Percentiles rank a stretch among this genome's conserved stretches.
Evolutionary conservation across 2,329 filamentous ascomycete genomes (phyloP).

Genomic region (Pestalotiopsis sp.): DNA sequence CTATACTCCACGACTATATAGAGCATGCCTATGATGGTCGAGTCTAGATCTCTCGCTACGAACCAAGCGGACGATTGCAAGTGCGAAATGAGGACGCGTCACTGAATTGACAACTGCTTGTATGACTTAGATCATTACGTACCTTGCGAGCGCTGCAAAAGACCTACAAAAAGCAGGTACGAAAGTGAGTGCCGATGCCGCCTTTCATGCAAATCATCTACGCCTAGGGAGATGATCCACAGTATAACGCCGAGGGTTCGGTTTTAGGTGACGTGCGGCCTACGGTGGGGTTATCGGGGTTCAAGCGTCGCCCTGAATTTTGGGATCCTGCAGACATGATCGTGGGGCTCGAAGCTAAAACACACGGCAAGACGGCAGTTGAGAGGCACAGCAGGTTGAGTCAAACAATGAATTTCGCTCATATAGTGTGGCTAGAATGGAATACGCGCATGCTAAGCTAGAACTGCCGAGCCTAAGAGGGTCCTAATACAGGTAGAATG

Average conservation of each 20-base stretch:
- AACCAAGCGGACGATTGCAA: not conserved
- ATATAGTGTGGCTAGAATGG: too few species aligned
- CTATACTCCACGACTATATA: not conserved
- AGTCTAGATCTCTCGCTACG: not conserved
- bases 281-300: too few species aligned
- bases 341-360: too few species aligned
- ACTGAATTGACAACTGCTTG: not conserved
- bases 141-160: not conserved
- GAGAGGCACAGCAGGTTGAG: too few species aligned
- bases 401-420: too few species aligned
- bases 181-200: not conserved
- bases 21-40: not conserved
- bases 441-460: too few species aligned
- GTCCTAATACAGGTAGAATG: conserved; percentile 18
- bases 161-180: not conserved
- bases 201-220: not conserved
- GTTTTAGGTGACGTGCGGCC: not conserved
- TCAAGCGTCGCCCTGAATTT: too few species aligned
- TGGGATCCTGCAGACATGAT: too few species aligned
- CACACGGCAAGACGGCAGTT: too few species aligned
- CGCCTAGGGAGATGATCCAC: not conserved
- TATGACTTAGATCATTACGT: not conserved
- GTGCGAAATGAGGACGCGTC: not conserved
- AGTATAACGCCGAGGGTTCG: not conserved
- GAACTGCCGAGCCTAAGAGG: too few species aligned